Base-by-base conservation (phyloP, 2,329 filamentous ascomycete genomes). In the Metarhizium humberi region DNA sequence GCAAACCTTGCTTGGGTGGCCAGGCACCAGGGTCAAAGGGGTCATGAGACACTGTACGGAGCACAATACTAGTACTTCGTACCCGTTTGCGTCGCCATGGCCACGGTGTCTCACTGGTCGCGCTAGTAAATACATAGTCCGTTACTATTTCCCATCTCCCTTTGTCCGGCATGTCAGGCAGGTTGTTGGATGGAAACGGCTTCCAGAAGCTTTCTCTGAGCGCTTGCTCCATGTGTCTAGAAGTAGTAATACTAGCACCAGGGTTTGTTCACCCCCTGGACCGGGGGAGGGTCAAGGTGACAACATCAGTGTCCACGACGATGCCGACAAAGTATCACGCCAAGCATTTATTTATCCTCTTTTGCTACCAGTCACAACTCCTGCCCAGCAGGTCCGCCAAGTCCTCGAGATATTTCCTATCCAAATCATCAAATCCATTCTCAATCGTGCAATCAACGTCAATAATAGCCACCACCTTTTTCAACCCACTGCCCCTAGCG, bases 381-480 rank as follows among this genome's bases (percentile, higher is more conserved):
- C 67, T 73, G 1, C 73, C 78, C 30, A 90, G 66, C 55, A 90
- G 61, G 14, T 62, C 71, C 0, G 85, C 86, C 63, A 92, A 69
- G 62, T 80, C 73, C 69, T 92, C 87, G 57, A 94, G 68, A 61
- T 80, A 80, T 58, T 66, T 68, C 69, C 78, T 77, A 67, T 94
- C 89, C 48, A 84, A 78, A 57, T 81, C 76, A 60, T 89, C 82
- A 61, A 92, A 92, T 0, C 88, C 87, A 14, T 78, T 70, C 53
- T 79, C 61, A 40, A 78, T 81, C 1, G 84, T 81, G 65, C 89
- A 92, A 68, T 94, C 89, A 29, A 92, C 76, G 64, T 94, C 89
- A 57, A 94, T 89, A 59, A 92, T 88, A 2, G 84, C 88, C 25
- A 88, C 84, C 6, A 87, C 72, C 73, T 80, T 74, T 29, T 60